Percentiles rank a stretch among this genome's conserved stretches.
phyloP scores from a whole-genome alignment of 768 basidiomycete species.

The Gelatoporia subvermispora region DNA sequence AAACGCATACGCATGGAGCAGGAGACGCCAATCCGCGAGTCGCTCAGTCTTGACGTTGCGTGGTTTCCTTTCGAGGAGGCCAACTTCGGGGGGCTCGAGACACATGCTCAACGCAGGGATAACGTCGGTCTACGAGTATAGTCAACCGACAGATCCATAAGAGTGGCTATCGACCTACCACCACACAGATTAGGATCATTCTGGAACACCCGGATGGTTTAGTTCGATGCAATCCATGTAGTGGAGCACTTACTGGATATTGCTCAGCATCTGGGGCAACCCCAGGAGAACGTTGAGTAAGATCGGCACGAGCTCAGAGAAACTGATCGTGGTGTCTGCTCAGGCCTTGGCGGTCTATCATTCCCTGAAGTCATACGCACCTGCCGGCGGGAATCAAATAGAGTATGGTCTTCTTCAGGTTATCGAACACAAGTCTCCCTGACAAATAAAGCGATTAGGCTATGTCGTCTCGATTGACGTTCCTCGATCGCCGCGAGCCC shows the following conservation, averaged over 20 bases:
- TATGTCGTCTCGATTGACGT: not conserved
- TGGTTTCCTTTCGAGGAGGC: conserved; percentile 47
- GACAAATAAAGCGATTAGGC: conserved; percentile 13
- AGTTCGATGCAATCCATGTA: conserved; percentile 18
- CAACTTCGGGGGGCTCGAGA: conserved; percentile 54
- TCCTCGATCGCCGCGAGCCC: conserved; percentile 1
- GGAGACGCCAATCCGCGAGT: conserved; percentile 46
- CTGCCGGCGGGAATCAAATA: conserved; percentile 46
- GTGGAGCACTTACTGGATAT: conserved; percentile 25
- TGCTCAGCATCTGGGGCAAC: conserved; percentile 38
- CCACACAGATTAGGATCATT: conserved; percentile 49
- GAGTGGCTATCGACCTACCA: not conserved
- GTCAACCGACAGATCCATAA: not conserved
- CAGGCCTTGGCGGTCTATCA: not conserved
- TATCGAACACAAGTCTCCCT: conserved; percentile 51
- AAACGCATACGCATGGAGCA: conserved; percentile 54
- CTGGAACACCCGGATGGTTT: conserved; percentile 21
- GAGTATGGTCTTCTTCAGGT: conserved; percentile 48
- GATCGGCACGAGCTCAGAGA: conserved; percentile 58
- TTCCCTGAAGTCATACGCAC: conserved; percentile 23
- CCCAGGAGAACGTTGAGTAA: conserved; percentile 46
- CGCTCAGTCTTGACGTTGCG: conserved; percentile 50
- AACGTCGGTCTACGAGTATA: conserved; percentile 38
- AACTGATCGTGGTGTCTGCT: conserved; percentile 26
- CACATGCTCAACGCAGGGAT: conserved; percentile 46